phyloP scores from a whole-genome alignment of 1,284 basidiomycete genomes.

The Filobasidium uniguttulatum region DNA sequence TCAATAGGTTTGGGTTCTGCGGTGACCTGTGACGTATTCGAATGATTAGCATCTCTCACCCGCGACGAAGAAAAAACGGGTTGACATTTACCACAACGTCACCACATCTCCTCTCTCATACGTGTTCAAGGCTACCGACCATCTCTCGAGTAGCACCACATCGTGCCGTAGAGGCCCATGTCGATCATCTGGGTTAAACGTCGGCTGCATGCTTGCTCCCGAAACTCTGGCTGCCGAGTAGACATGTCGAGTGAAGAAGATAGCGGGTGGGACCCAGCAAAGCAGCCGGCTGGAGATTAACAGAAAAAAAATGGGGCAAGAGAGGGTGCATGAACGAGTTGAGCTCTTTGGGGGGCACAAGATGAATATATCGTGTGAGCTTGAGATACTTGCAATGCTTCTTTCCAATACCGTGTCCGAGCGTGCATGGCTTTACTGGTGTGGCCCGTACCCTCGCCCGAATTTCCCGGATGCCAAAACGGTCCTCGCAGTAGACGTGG shows the following conservation, averaged over 20 bases:
- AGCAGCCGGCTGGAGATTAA: conserved; percentile 24
- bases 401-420: too few species aligned
- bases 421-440: too few species aligned
- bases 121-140: conserved; percentile 26
- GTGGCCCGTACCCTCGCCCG: too few species aligned
- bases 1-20: conserved; percentile 37
- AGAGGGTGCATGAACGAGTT: too few species aligned
- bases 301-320: background rate
- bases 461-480: too few species aligned
- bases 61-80: background rate
- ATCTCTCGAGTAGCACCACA: conserved; percentile 41
- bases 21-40: conserved; percentile 34
- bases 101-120: conserved; percentile 42
- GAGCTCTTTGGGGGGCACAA: too few species aligned
- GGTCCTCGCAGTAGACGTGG: too few species aligned
- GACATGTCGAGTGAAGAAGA: conserved; percentile 40
- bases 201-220: conserved; percentile 40
- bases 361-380: too few species aligned
- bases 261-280: conserved; percentile 41
- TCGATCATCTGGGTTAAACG: conserved; percentile 37
- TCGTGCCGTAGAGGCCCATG: conserved; percentile 35
- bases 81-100: conserved; percentile 34
- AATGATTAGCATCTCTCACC: background rate
- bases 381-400: too few species aligned
- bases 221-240: conserved; percentile 39